phyloP scores from a whole-genome alignment of 2,329 filamentous ascomycete species.

The Chaetomiaceae sp. region DNA sequence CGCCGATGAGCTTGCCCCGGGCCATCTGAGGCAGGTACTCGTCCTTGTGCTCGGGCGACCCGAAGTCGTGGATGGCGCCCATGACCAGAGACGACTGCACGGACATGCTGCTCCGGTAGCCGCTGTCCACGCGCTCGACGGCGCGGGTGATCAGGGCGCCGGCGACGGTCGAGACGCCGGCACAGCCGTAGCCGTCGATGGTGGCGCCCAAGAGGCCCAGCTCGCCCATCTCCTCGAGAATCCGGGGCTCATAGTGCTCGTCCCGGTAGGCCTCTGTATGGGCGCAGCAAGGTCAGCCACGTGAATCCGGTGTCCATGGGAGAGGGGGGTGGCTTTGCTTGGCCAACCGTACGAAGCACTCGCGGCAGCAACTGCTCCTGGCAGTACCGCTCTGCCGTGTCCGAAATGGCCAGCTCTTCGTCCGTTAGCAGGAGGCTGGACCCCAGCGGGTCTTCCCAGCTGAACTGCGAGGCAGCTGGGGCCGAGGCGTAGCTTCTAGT shows the following conservation, averaged over 20 bases:
- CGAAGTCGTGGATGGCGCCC: constrained; percentile 81
- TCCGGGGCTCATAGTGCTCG: constrained; percentile 73
- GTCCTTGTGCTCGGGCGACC: constrained; percentile 72
- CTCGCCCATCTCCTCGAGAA: constrained; percentile 81
- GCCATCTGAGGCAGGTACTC: constrained; percentile 70
- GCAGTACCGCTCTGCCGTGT: constrained; percentile 89
- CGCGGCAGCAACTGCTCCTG: constrained; percentile 82
- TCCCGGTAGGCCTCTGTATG: constrained; percentile 52
- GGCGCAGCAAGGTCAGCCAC: constrained; percentile 5
- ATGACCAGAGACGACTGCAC: constrained; percentile 81
- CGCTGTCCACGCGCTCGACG: constrained; percentile 79
- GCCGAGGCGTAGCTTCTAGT: constrained; percentile 19
- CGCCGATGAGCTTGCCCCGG: constrained; percentile 68
- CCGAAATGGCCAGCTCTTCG: constrained; percentile 82
- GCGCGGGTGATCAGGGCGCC: constrained; percentile 78
- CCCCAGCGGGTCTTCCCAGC: constrained; percentile 87
- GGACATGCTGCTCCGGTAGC: constrained; percentile 81
- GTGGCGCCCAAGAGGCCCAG: constrained; percentile 74
- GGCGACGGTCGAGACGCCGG: constrained; percentile 74
- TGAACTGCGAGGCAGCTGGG: constrained; percentile 45
- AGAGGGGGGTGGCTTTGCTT: neutral
- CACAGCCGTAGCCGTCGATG: constrained; percentile 77
- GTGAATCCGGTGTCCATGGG: too few relatives aligned
- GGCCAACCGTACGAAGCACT: constrained; percentile 62
- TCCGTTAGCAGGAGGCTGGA: constrained; percentile 73